Conservation (phyloP, 257 asterid genomes). For the Galeopsis tetrahit region DNA sequence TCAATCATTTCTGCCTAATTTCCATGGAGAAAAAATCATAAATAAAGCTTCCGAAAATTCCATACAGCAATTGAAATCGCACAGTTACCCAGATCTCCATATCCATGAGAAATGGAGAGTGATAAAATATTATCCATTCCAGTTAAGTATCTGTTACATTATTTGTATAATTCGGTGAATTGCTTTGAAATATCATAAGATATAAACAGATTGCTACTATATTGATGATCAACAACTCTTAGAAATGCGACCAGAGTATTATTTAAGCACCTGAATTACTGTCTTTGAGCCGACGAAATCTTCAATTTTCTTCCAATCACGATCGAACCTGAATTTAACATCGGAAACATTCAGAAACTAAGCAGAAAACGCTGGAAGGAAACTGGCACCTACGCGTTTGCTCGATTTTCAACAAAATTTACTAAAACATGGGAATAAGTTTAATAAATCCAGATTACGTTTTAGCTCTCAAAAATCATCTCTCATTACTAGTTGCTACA, state of each 20-base stretch:
- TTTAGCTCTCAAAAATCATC: not conserved
- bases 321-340: slow-evolving; percentile 76
- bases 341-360: slow-evolving; percentile 38
- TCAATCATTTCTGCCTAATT: slow-evolving; percentile 13
- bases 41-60: not conserved
- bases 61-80: slow-evolving; percentile 13
- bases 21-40: slow-evolving; percentile 25
- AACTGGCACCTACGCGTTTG: slow-evolving; percentile 22
- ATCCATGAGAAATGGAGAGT: not conserved
- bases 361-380: slow-evolving; percentile 14
- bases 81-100: slow-evolving; percentile 10
- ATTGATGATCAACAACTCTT: not conserved
- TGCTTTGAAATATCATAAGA: slow-evolving; percentile 15
- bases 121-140: slow-evolving; percentile 15
- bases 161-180: not conserved
- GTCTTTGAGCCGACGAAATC: slow-evolving; percentile 94
- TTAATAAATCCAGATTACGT: not conserved
- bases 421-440: slow-evolving; percentile 19
- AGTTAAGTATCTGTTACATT: not conserved
- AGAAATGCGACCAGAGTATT: not conserved
- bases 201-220: not conserved
- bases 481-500: not conserved
- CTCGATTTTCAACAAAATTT: slow-evolving; percentile 9
- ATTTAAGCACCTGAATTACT: slow-evolving; percentile 77
- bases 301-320: slow-evolving; percentile 98